phyloP scores from a whole-genome alignment of 2,329 filamentous ascomycete species.

The Exutisphaerella laricina region DNA sequence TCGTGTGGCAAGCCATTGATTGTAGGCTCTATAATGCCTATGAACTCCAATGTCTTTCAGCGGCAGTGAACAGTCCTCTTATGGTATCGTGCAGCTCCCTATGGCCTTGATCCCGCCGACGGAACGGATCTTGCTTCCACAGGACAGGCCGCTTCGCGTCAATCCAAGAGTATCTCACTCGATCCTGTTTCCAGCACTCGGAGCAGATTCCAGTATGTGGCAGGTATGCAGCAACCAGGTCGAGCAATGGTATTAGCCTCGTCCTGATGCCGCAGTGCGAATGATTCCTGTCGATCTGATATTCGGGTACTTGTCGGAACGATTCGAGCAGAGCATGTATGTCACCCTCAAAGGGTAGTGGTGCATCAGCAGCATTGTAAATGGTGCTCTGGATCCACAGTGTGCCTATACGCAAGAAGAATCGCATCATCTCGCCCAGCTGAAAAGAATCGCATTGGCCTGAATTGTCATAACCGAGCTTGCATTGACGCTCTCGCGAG shows the following conservation, averaged over 20 bases:
- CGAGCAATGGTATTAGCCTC: slow-evolving; percentile 59
- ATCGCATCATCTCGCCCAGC: slow-evolving; percentile 70
- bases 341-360: slow-evolving; percentile 53
- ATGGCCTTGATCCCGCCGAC: slow-evolving; percentile 19
- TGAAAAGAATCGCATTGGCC: slow-evolving; percentile 71
- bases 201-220: slow-evolving; percentile 42
- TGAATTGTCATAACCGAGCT: slow-evolving; percentile 67
- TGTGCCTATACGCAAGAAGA: slow-evolving; percentile 58
- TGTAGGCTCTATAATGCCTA: neutral
- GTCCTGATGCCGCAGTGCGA: slow-evolving; percentile 66
- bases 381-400: slow-evolving; percentile 50
- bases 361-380: slow-evolving; percentile 36
- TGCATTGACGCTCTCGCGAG: slow-evolving; percentile 63
- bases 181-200: slow-evolving; percentile 40
- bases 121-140: slow-evolving; percentile 34
- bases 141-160: slow-evolving; percentile 41
- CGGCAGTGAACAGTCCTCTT: slow-evolving; percentile 30
- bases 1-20: neutral
- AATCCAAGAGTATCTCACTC: slow-evolving; percentile 41
- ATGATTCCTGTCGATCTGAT: slow-evolving; percentile 70
- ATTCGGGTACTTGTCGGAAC: slow-evolving; percentile 61
- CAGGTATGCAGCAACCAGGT: slow-evolving; percentile 51
- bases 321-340: slow-evolving; percentile 55
- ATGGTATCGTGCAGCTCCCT: slow-evolving; percentile 26
- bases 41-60: slow-evolving; percentile 30